Evolutionary conservation across 768 basidiomycete species (phyloP), one percentile per base, ranked within the genome.

Genomic region (Agaricus blazei): DNA sequence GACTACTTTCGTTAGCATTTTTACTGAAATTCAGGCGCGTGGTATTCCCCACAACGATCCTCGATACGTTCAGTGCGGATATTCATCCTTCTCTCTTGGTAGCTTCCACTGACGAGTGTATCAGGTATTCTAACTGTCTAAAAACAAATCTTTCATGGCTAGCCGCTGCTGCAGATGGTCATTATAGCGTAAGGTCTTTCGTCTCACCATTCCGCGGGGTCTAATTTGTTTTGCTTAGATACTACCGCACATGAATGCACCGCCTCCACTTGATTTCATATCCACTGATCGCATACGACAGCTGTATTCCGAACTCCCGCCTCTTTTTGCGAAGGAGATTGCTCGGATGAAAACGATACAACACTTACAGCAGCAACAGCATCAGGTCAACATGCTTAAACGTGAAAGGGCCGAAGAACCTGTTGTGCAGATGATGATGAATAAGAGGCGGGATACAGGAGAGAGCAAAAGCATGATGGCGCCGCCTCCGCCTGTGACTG

Each of bases 111-210:
- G 41, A 19, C 38, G 23, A 47, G 9, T 38, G 24, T 46, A 28
- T 60, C 43, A 90, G 89, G 64, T 90, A 81, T 68, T 68, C 78
- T 3, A 51, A 54, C 11, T 81, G 88, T 47, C 68, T 91, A 40
- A 85, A 90, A 62, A 78, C 82, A 29, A 91, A 90, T 65, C 73
- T 91, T 12, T 72, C 78, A 1, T 90, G 84, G 83, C 68, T 90
- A 59, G 85, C 86, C 45, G 78, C 81, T 19, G 81, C 79, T n/a
- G 84, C 81, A 41, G 87, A 90, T 36, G 74, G 67, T 43, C 75
- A 74, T 48, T 74, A 72, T 63, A 72, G 70, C 38, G 83, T 83
- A 70, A 48, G 78, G 68, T 19, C 34, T 34, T 34, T 34, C 7
- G 34, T 34, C 7, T 6, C 36, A 26, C 53, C 54, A 43, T 26